Evolutionary conservation across 768 basidiomycete species (phyloP).

Genomic region (Russula vinacea): DNA sequence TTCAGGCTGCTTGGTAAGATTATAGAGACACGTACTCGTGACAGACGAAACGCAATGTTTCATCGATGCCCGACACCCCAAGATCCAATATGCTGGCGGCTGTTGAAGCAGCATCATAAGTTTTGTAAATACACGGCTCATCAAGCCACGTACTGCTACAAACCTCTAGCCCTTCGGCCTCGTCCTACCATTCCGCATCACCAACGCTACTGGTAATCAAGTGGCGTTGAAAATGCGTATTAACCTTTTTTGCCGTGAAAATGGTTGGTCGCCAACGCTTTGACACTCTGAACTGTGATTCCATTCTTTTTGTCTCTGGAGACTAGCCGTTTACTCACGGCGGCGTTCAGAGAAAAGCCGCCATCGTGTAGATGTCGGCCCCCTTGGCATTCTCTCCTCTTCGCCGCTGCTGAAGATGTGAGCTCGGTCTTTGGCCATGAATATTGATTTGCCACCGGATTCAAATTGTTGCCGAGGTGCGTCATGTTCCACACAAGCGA

Average conservation of each 20-base stretch:
- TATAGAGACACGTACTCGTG: background rate
- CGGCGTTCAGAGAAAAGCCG: background rate
- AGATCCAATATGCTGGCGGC: background rate
- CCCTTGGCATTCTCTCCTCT: background rate
- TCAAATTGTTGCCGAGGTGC: background rate
- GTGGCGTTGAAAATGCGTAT: slow-evolving; percentile 9
- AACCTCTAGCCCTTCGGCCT: no score
- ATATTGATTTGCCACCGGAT: background rate
- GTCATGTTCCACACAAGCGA: background rate
- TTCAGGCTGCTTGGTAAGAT: slow-evolving; percentile 14
- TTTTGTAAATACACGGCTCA: background rate
- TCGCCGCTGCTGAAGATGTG: background rate
- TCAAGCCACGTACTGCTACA: no score
- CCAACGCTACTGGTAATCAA: background rate
- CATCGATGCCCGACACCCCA: background rate
- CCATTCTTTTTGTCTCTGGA: background rate
- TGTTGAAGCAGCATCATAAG: background rate
- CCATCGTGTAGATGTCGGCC: background rate
- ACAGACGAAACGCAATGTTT: background rate
- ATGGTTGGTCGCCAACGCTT: background rate
- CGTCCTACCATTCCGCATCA: background rate
- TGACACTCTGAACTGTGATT: background rate
- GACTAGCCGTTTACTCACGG: background rate
- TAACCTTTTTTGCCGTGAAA: slow-evolving; percentile 4
- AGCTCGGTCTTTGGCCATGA: no score